These are phyloP conservation scores for Ascochyta fabae DNA, from an alignment of 2,329 filamentous ascomycete genomes.

Conservation along the genomic window DNA sequence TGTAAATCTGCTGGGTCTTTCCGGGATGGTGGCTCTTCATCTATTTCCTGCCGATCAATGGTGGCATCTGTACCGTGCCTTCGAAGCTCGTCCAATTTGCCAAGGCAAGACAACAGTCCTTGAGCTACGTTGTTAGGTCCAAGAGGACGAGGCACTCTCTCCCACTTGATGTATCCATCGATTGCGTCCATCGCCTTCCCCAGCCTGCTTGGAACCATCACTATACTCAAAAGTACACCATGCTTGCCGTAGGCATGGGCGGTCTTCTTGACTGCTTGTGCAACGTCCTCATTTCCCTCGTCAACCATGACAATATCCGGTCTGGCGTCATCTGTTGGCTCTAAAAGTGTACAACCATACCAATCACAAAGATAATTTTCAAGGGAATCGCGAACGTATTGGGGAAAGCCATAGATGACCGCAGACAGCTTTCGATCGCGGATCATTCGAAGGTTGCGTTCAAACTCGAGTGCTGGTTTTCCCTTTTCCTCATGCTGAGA, in stretches of 20 bases:
- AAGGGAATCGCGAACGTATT: conserved; percentile 6
- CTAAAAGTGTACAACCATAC: conserved; percentile 14
- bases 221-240: conserved; percentile 20
- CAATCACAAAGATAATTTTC: conserved; percentile 13
- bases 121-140: conserved; percentile 12
- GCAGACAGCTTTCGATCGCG: conserved; percentile 2
- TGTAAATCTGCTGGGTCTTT: not conserved
- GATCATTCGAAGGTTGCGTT: not conserved
- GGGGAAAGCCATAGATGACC: conserved; percentile 17
- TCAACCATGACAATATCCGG: conserved; percentile 21
- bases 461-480: not conserved
- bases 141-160: conserved; percentile 13
- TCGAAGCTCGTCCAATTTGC: conserved; percentile 7
- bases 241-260: conserved; percentile 12
- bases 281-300: conserved; percentile 16
- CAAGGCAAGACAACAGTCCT: conserved; percentile 6
- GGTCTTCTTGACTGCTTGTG: conserved; percentile 6
- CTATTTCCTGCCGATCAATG: not conserved
- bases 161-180: conserved; percentile 16
- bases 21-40: not conserved
- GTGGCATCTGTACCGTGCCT: not conserved
- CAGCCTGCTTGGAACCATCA: conserved; percentile 8
- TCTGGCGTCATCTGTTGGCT: conserved; percentile 4
- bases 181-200: conserved; percentile 6
- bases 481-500: not conserved